Evolutionary conservation across 139 green algal species (phyloP).

Genomic region (Asterochloris sp.): DNA sequence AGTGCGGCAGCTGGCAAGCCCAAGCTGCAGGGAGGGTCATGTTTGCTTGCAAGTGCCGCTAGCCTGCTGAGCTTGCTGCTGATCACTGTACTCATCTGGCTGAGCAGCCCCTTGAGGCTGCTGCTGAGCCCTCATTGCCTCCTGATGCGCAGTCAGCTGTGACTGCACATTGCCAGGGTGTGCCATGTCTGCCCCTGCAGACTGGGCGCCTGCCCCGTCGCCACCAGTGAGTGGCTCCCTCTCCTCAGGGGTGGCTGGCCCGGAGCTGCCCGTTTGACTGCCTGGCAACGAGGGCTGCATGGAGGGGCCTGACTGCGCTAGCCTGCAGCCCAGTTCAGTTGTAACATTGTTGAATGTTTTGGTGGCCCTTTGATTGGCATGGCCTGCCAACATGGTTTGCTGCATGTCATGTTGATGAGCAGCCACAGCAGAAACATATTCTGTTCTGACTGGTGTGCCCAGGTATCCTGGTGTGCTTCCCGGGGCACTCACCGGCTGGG

Average conservation of each 20-base stretch:
- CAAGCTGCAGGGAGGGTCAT: background rate
- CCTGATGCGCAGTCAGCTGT: background rate
- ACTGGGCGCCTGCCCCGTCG: background rate
- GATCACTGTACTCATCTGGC: background rate
- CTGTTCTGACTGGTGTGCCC: background rate
- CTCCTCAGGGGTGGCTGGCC: background rate
- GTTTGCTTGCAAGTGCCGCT: slow-evolving; percentile 5
- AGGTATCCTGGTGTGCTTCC: slow-evolving; percentile 1
- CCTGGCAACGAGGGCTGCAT: background rate
- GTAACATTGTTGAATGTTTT: no score
- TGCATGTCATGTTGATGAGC: no score
- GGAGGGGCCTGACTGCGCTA: background rate
- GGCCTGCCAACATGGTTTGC: no score
- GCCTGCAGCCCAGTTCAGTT: background rate
- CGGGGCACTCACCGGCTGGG: slow-evolving; percentile 1
- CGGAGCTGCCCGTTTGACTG: background rate
- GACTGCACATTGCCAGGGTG: background rate
- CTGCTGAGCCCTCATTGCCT: background rate
- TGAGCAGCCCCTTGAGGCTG: background rate
- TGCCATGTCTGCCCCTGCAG: background rate
- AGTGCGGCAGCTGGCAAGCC: no score
- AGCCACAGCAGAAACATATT: no score
- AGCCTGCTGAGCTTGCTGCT: slow-evolving; percentile 13
- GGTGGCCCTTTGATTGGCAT: no score
- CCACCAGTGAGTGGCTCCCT: background rate